These are phyloP conservation scores for Ramaria rubella DNA, from an alignment of 768 basidiomycete species.

Conservation along the genomic window DNA sequence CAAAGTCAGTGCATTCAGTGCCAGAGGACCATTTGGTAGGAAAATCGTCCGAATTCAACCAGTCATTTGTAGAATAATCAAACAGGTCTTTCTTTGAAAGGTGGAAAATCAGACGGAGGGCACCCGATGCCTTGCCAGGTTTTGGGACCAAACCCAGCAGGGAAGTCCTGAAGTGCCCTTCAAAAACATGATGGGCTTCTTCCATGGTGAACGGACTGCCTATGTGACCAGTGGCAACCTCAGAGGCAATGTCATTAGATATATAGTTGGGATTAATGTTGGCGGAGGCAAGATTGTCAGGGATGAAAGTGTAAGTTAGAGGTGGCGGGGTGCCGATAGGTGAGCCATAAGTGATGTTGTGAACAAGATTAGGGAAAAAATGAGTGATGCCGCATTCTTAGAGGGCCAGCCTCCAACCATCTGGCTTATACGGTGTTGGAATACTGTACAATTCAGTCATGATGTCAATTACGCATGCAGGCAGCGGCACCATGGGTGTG, in stretches of 20 bases:
- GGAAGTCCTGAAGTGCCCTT: too few relatives aligned
- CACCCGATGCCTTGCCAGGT: too few relatives aligned
- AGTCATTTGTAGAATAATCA: constrained; percentile 8
- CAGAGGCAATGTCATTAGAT: not conserved
- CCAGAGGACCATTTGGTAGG: constrained; percentile 9
- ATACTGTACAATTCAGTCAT: not conserved
- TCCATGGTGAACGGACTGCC: constrained; percentile 10
- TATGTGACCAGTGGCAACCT: constrained; percentile 1
- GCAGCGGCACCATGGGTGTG: not conserved
- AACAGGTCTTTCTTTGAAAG: not conserved
- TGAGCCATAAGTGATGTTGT: not conserved
- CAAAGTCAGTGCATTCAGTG: not conserved
- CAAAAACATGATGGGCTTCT: too few relatives aligned
- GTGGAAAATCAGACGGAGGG: constrained; percentile 22
- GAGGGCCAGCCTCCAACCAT: not conserved
- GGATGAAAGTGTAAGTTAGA: constrained; percentile 7
- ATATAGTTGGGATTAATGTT: constrained; percentile 14
- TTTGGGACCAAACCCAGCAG: too few relatives aligned
- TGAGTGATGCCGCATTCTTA: not conserved
- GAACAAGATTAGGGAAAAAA: not conserved
- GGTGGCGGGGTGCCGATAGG: constrained; percentile 5
- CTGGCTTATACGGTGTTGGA: not conserved
- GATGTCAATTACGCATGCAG: not conserved
- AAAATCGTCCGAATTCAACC: constrained; percentile 6
- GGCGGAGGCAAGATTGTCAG: constrained; percentile 20